phyloP scores from a whole-genome alignment of 1,139 yeast genomes.

The Kluyveromyces sp. region DNA sequence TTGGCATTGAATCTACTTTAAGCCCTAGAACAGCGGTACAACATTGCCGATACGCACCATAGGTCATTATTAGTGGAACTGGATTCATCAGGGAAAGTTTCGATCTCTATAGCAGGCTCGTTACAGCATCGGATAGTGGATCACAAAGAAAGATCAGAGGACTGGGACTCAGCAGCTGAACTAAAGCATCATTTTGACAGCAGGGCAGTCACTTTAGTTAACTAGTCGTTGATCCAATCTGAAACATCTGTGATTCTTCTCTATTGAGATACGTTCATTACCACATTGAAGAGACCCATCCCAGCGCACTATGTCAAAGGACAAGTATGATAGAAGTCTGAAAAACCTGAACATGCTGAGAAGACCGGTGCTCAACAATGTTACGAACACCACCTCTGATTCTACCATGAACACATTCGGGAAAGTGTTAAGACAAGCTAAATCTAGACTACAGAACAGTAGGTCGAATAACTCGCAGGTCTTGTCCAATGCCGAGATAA shows the following conservation, averaged over 20 bases:
- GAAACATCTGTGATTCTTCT: too few relatives aligned
- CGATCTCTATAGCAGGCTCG: background rate
- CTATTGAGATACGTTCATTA: too few relatives aligned
- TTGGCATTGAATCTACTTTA: background rate
- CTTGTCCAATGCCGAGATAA: background rate
- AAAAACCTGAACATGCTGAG: conserved; percentile 23
- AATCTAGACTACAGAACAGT: conserved; percentile 12
- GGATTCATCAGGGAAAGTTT: background rate
- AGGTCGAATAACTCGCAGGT: conserved; percentile 8
- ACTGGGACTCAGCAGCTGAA: background rate
- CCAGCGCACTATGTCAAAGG: conserved; percentile 11
- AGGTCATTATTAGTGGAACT: background rate
- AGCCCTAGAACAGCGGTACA: background rate
- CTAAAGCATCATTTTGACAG: background rate
- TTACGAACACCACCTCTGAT: conserved; percentile 27
- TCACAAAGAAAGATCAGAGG: background rate
- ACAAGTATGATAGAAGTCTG: conserved; percentile 14
- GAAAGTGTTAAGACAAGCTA: conserved; percentile 14
- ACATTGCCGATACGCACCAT: background rate
- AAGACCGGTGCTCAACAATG: conserved; percentile 29
- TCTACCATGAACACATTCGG: conserved; percentile 14
- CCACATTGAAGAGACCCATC: background rate
- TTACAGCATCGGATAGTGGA: background rate
- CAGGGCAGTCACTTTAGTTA: background rate
- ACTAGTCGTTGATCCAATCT: too few relatives aligned